A percentile compares a stretch with the other conserved stretches of the same genome.
Evolutionary conservation across 1,284 basidiomycete species (phyloP).

Genomic region (Xerocomus nothofagi): DNA sequence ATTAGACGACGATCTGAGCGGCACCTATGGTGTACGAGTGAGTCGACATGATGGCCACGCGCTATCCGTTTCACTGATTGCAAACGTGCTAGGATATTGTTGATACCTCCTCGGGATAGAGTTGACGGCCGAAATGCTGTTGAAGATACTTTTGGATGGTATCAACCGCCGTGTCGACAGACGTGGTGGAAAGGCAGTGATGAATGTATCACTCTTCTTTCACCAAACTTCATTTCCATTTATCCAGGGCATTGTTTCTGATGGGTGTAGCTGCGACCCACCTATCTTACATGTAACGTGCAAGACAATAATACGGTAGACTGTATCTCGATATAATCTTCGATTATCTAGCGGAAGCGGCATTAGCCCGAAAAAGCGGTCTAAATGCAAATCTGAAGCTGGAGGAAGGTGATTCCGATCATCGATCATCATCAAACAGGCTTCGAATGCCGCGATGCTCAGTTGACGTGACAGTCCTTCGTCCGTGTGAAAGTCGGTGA

Average conservation of each 20-base stretch:
- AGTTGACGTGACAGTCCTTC: too few relatives aligned
- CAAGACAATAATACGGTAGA: neutral
- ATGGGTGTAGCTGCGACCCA: neutral
- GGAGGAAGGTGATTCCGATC: too few relatives aligned
- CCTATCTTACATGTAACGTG: too few relatives aligned
- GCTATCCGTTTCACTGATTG: slow-evolving; percentile 1
- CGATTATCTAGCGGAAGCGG: neutral
- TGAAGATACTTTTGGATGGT: slow-evolving; percentile 59
- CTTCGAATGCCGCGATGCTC: too few relatives aligned
- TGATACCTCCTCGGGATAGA: slow-evolving; percentile 47
- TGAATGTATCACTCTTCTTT: slow-evolving; percentile 14
- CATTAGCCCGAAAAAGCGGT: neutral
- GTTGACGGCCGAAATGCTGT: slow-evolving; percentile 44
- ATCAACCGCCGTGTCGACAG: slow-evolving; percentile 56
- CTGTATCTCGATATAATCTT: neutral
- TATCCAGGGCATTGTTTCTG: too few relatives aligned
- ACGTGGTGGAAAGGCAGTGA: slow-evolving; percentile 34
- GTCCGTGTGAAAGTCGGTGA: too few relatives aligned
- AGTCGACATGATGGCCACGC: slow-evolving; percentile 2
- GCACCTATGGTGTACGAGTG: slow-evolving; percentile 38
- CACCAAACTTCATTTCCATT: neutral
- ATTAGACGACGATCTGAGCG: slow-evolving; percentile 49
- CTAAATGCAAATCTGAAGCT: too few relatives aligned
- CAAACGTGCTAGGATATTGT: slow-evolving; percentile 50
- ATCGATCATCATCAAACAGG: too few relatives aligned